Evolutionary conservation across 352 stramenopile genomes (phyloP).

Genomic region (Aphanomyces euteiches): DNA sequence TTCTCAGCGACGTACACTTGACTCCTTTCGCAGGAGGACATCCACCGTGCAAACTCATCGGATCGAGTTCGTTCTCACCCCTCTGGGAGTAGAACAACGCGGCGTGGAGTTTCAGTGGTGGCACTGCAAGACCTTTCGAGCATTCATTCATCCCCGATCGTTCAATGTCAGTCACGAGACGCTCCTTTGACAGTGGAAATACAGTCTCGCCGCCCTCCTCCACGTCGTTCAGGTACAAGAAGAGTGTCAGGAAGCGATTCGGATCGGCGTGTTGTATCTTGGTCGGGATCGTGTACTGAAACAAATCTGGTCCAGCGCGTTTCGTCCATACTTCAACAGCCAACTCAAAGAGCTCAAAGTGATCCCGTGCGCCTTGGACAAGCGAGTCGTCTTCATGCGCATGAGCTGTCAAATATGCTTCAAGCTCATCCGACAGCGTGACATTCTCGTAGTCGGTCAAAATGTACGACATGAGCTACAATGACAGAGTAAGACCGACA

Average conservation of each 20-base stretch:
- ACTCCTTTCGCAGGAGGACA: conserved; percentile 25
- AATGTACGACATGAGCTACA: too few species aligned
- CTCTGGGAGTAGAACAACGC: conserved; percentile 28
- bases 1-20: conserved; percentile 14
- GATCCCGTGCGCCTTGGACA: conserved; percentile 43
- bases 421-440: conserved; percentile 40
- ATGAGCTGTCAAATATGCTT: conserved; percentile 48
- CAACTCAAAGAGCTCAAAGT: conserved; percentile 25
- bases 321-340: too few species aligned
- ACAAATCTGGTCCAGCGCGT: too few species aligned
- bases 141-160: conserved; percentile 24
- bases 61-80: conserved; percentile 24
- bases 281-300: too few species aligned
- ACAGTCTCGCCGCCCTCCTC: conserved; percentile 78
- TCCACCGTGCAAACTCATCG: conserved; percentile 26
- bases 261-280: not conserved
- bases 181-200: conserved; percentile 52
- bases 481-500: too few species aligned
- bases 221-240: conserved; percentile 85
- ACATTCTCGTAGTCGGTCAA: not conserved
- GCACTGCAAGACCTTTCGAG: conserved; percentile 27
- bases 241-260: conserved; percentile 84
- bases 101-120: conserved; percentile 8
- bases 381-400: conserved; percentile 47
- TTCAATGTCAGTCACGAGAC: conserved; percentile 18